These are phyloP conservation scores for Boehmeria nivea DNA, from an alignment of 306 rosid genomes.

Conservation along the genomic window DNA sequence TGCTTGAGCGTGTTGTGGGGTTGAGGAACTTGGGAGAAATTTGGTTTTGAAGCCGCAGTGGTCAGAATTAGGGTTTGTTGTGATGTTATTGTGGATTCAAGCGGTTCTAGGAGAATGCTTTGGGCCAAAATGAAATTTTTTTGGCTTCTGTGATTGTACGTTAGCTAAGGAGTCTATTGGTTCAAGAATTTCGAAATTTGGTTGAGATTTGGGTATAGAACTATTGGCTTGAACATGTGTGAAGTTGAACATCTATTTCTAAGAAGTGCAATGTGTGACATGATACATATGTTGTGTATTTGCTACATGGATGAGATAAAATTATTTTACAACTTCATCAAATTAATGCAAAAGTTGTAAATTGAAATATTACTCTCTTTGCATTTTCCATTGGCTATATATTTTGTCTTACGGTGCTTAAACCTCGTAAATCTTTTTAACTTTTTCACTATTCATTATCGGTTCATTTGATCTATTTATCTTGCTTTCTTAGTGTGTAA, in stretches of 20 bases:
- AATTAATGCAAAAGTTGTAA: no score
- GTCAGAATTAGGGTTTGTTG: constrained; percentile 55
- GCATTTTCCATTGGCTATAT: no score
- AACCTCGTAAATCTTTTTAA: no score
- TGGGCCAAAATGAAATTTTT: background rate
- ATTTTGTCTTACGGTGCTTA: no score
- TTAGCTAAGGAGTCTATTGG: constrained; percentile 36
- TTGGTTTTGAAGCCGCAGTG: constrained; percentile 44
- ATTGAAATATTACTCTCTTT: no score
- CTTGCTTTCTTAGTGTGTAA: no score
- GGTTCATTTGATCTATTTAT: no score
- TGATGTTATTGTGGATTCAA: constrained; percentile 47
- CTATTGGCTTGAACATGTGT: constrained; percentile 11
- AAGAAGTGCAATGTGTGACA: constrained; percentile 22
- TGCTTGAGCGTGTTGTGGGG: constrained; percentile 1
- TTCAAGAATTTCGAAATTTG: constrained; percentile 35
- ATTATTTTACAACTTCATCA: background rate
- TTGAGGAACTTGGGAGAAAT: constrained; percentile 21
- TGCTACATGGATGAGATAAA: background rate
- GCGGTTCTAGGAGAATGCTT: constrained; percentile 35
- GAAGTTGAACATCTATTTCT: constrained; percentile 56
- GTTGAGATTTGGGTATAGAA: constrained; percentile 28
- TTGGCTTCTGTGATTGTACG: background rate
- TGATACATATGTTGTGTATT: background rate
- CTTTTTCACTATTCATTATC: no score